Evolutionary conservation across 1,284 basidiomycete species (phyloP).

Genomic region (Sporisorium iseilematis-ciliati): DNA sequence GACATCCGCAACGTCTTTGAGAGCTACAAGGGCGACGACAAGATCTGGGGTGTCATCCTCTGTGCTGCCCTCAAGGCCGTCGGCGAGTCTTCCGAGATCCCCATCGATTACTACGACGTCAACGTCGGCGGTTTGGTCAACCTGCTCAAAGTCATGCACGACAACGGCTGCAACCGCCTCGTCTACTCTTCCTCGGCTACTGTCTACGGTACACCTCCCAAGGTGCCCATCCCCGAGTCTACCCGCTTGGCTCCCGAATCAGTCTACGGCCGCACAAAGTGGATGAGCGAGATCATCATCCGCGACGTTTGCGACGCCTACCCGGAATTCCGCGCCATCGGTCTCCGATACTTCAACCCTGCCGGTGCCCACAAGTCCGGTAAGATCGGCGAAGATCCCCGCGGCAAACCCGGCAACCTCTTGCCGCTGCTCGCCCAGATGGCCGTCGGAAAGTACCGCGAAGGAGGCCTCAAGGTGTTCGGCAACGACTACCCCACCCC

Average conservation of each 20-base stretch:
- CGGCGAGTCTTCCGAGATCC: constrained; percentile 95
- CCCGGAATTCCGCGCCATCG: constrained; percentile 82
- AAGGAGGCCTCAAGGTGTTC: constrained; percentile 87
- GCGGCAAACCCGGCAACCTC: constrained; percentile 93
- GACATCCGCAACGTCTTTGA: constrained; percentile 61
- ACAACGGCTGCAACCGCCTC: constrained; percentile 83
- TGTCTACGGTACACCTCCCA: constrained; percentile 95
- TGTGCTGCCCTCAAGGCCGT: constrained; percentile 98
- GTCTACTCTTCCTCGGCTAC: constrained; percentile 99
- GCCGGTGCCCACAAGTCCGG: constrained; percentile 97
- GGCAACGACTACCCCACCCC: constrained; percentile 97
- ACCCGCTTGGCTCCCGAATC: constrained; percentile 90
- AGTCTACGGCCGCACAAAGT: constrained; percentile 94
- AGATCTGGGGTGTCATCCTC: constrained; percentile 94
- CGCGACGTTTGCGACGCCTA: constrained; percentile 88
- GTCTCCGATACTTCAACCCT: constrained; percentile 96
- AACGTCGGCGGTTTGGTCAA: constrained; percentile 67
- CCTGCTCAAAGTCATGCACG: constrained; percentile 76
- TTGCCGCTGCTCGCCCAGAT: constrained; percentile 94
- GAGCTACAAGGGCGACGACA: constrained; percentile 57
- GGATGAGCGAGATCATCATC: constrained; percentile 91
- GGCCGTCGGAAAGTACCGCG: constrained; percentile 88
- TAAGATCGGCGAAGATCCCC: constrained; percentile 93
- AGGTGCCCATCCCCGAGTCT: constrained; percentile 93
- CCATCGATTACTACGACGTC: constrained; percentile 75